phyloP scores from a whole-genome alignment of 2,329 filamentous ascomycete genomes.

The Mycosphaerelloides madeirae region DNA sequence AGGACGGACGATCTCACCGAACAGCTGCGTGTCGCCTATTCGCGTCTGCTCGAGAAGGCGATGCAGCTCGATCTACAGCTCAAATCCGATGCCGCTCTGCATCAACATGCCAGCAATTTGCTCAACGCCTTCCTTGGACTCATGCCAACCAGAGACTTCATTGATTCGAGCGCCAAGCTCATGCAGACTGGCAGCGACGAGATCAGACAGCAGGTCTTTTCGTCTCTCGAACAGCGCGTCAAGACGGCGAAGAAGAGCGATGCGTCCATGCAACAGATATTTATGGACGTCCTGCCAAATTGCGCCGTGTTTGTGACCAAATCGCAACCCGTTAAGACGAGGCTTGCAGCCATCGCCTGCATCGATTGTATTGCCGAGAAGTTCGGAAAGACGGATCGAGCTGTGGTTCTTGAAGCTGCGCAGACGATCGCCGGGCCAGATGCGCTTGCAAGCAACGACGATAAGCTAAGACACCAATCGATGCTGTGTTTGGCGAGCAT shows the following conservation, averaged over 20 bases:
- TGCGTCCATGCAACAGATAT: conserved; percentile 67
- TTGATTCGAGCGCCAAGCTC: conserved; percentile 79
- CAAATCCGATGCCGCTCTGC: conserved; percentile 39
- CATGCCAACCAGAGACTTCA: conserved; percentile 80
- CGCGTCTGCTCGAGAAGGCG: conserved; percentile 37
- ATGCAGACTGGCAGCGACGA: conserved; percentile 71
- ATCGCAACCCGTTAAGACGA: conserved; percentile 67
- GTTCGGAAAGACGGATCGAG: conserved; percentile 86
- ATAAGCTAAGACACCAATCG: conserved; percentile 75
- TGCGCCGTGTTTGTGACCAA: conserved; percentile 67
- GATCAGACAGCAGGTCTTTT: conserved; percentile 70
- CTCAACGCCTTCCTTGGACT: conserved; percentile 78
- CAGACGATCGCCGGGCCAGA: conserved; percentile 69
- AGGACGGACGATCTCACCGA: conserved; percentile 18
- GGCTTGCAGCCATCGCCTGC: conserved; percentile 80
- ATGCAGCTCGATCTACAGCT: conserved; percentile 59
- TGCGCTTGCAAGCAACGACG: conserved; percentile 72
- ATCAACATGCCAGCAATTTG: conserved; percentile 56
- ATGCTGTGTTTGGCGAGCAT: conserved; percentile 83
- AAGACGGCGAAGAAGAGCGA: conserved; percentile 68
- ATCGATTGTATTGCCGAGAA: conserved; percentile 91
- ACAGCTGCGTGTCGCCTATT: conserved; percentile 25
- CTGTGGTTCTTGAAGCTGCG: conserved; percentile 70
- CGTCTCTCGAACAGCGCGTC: conserved; percentile 74
- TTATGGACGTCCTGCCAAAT: conserved; percentile 31